Base-by-base conservation (phyloP, 78 protist genomes). In the Chrysochromulina parva region DNA sequence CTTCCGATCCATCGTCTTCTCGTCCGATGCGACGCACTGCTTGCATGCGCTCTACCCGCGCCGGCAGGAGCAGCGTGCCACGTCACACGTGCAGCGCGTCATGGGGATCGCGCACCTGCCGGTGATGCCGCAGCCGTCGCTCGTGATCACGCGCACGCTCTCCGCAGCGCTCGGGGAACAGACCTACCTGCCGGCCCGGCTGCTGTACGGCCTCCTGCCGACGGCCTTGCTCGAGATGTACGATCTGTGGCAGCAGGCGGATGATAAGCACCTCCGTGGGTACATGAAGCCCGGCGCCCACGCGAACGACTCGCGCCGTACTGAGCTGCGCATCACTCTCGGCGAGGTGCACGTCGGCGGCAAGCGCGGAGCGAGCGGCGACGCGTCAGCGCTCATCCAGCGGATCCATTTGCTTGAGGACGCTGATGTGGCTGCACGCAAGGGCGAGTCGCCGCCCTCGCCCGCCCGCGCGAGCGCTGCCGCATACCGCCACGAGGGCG, bases 191-290 rank as follows among this genome's bases (percentile, higher is more conserved):
- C 94, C 94, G 24, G 59, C 92, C 24, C 84, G 71, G 57, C 90
- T 90, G 67, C 89, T 92, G 47, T 54, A n/a, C 66, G 94, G 94
- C 19, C 50, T 89, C 48, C 1, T 92, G 38, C 94, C 94, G 6
- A 81, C 81, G 17, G 92, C n/a, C 52, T 85, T 92, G 14, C 69
- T 92, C 19, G 5, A 7, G 38, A 0, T 10, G 38, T 73, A 67
- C 85, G 13, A 3, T 28, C 52, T 92, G 53, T 92, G 92, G 92
- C 90, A 69, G 78, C 22, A 69, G 50, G 78, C 22, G 50, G 78
- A 69, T 17, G 78, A 17, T 50, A n/a, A 28, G 52, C 38, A 38
- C 38, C 50, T 69, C 53, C 4, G 10, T 5, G 78, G 78, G 7
- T 5, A 69, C 78, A 17, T 38, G 48, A 3, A 13, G 38, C 78